Percentiles rank a stretch among this genome's conserved stretches.
These are phyloP conservation scores for Chondrostereum purpureum DNA, from an alignment of 1,284 basidiomycete species.

Conservation along the genomic window DNA sequence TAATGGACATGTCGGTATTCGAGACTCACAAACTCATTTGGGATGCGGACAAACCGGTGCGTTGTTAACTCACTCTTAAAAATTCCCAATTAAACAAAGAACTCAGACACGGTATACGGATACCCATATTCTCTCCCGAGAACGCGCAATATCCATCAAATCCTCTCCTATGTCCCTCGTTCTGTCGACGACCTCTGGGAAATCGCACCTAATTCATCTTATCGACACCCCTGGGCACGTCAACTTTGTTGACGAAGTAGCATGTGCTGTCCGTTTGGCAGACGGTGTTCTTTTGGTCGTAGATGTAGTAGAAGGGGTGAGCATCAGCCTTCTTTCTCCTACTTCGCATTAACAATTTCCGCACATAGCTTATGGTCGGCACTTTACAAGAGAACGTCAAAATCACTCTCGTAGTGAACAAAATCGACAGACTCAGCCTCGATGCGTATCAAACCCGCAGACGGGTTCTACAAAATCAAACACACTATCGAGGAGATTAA, in stretches of 20 bases:
- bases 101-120: constrained; percentile 94
- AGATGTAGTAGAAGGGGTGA: constrained; percentile 90
- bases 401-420: constrained; percentile 94
- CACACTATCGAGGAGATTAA: constrained; percentile 99
- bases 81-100: constrained; percentile 10
- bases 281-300: constrained; percentile 95
- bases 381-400: constrained; percentile 85
- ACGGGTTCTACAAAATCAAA: constrained; percentile 98
- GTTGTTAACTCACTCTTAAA: constrained; percentile 22
- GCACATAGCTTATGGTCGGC: constrained; percentile 75
- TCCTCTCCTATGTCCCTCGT: constrained; percentile 95
- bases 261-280: constrained; percentile 79
- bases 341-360: constrained; percentile 4
- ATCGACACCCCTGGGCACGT: constrained; percentile 98
- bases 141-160: constrained; percentile 92
- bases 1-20: constrained; percentile 95
- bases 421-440: constrained; percentile 94
- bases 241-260: constrained; percentile 97
- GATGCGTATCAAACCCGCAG: constrained; percentile 95
- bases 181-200: constrained; percentile 81
- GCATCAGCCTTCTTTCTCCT: constrained; percentile 22
- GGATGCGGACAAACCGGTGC: constrained; percentile 83
- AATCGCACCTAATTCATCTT: constrained; percentile 90
- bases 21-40: constrained; percentile 95
- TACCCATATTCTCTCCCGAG: constrained; percentile 83